Conservation (phyloP, 164 flowering plant species). For the Platanus orientalis region DNA sequence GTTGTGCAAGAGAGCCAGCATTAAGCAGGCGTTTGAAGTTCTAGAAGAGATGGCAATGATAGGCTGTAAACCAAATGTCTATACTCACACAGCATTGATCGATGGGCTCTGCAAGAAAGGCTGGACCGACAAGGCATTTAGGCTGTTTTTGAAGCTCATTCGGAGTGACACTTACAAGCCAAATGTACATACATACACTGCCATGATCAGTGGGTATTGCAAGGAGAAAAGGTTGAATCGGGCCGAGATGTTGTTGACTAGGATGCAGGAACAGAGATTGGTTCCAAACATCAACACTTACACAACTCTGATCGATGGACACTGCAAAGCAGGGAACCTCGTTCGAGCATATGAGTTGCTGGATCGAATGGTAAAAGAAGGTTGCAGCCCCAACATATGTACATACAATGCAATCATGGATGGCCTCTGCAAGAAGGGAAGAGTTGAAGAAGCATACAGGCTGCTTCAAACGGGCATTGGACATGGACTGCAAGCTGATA, state of each 20-base stretch:
- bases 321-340: conserved; percentile 68
- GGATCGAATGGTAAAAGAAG: conserved; percentile 53
- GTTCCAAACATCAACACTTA: conserved; percentile 73
- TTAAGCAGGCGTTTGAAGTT: conserved; percentile 81
- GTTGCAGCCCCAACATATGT: conserved; percentile 55
- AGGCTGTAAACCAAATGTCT: conserved; percentile 89
- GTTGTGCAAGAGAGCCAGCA: conserved; percentile 70
- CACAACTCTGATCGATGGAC: conserved; percentile 73
- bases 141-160: conserved; percentile 81
- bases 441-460: conserved; percentile 47
- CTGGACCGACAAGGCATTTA: conserved; percentile 92
- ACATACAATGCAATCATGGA: conserved; percentile 70
- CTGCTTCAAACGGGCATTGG: conserved; percentile 36
- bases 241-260: conserved; percentile 75
- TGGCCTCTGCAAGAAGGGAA: conserved; percentile 68
- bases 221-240: conserved; percentile 74
- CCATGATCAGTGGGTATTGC: conserved; percentile 89
- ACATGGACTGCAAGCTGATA: conserved; percentile 57
- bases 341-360: conserved; percentile 65
- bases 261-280: conserved; percentile 80
- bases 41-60: conserved; percentile 80
- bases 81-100: conserved; percentile 78
- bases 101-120: conserved; percentile 94
- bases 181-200: conserved; percentile 81
- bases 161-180: conserved; percentile 81